phyloP scores from a whole-genome alignment of 768 basidiomycete genomes.

The Naganishia antarctica region DNA sequence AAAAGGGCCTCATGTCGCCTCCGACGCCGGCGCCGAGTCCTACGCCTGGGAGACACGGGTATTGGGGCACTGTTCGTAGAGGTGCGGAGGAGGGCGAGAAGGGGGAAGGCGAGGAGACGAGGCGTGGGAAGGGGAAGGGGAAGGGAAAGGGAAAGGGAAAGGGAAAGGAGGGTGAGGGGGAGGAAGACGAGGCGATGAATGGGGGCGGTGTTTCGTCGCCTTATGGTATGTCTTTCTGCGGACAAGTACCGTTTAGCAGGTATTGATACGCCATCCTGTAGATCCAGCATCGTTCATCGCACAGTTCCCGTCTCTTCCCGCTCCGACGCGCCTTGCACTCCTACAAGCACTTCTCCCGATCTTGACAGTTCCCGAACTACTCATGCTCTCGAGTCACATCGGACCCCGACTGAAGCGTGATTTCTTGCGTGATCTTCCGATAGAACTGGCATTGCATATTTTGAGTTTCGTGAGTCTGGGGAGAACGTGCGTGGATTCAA shows the following conservation, averaged over 20 bases:
- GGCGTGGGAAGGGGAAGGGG: not conserved
- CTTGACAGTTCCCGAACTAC: constrained; percentile 39
- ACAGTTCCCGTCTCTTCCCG: constrained; percentile 36
- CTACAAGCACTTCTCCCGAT: constrained; percentile 34
- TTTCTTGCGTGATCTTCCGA: constrained; percentile 57
- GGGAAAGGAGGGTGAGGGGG: not conserved
- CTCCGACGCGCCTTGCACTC: constrained; percentile 25
- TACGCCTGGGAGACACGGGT: constrained; percentile 31
- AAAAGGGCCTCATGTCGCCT: constrained; percentile 30
- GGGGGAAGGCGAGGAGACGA: not conserved
- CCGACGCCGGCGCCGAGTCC: constrained; percentile 44
- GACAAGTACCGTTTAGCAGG: too few species aligned
- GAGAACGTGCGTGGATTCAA: not conserved
- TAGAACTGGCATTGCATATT: constrained; percentile 71
- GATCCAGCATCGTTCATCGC: constrained; percentile 21
- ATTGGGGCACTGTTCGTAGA: constrained; percentile 25
- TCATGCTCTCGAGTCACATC: constrained; percentile 43
- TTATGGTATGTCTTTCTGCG: constrained; percentile 20
- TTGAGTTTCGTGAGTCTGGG: constrained; percentile 56
- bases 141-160: not conserved
- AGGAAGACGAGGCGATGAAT: not conserved
- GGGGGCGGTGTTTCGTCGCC: not conserved
- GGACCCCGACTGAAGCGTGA: constrained; percentile 44
- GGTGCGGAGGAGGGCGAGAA: constrained; percentile 16
- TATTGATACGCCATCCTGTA: constrained; percentile 21